These are phyloP conservation scores for Peronospora belbahrii DNA, from an alignment of 352 stramenopile species.

Conservation along the genomic window DNA sequence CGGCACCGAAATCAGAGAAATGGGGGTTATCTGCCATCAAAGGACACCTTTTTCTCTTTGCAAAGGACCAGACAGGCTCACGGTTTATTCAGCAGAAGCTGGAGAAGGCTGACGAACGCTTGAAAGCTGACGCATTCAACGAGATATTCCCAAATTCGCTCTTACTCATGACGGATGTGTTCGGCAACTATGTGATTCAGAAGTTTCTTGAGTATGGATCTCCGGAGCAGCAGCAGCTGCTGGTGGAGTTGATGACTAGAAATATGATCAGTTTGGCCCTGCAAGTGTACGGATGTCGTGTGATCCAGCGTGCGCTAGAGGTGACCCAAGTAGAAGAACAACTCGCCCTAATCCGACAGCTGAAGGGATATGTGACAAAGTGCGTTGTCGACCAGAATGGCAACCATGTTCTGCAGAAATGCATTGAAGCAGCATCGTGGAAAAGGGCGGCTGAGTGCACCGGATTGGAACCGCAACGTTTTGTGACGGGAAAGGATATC, in stretches of 20 bases:
- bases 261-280: conserved; percentile 94
- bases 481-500: conserved; percentile 82
- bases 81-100: conserved; percentile 87
- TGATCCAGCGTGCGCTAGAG: conserved; percentile 93
- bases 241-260: conserved; percentile 83
- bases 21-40: conserved; percentile 76
- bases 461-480: conserved; percentile 15
- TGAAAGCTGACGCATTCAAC: conserved; percentile 67
- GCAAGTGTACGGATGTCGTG: conserved; percentile 94
- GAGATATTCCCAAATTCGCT: conserved; percentile 80
- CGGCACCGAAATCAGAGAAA: conserved; percentile 58
- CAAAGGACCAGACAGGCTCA: conserved; percentile 78
- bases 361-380: conserved; percentile 77
- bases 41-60: conserved; percentile 81
- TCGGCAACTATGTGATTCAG: conserved; percentile 99
- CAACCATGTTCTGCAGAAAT: conserved; percentile 99
- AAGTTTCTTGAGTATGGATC: conserved; percentile 95
- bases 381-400: conserved; percentile 97
- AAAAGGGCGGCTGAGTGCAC: conserved; percentile 23
- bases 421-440: conserved; percentile 87
- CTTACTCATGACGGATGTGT: conserved; percentile 90
- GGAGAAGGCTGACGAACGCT: conserved; percentile 70
- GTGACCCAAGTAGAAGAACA: conserved; percentile 68
- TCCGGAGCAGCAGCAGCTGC: conserved; percentile 72
- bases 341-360: conserved; percentile 66